Evolutionary conservation across 345 rosid species (phyloP), one percentile per base, ranked within the genome.

Genomic region (Gossypium rotundifolium): DNA sequence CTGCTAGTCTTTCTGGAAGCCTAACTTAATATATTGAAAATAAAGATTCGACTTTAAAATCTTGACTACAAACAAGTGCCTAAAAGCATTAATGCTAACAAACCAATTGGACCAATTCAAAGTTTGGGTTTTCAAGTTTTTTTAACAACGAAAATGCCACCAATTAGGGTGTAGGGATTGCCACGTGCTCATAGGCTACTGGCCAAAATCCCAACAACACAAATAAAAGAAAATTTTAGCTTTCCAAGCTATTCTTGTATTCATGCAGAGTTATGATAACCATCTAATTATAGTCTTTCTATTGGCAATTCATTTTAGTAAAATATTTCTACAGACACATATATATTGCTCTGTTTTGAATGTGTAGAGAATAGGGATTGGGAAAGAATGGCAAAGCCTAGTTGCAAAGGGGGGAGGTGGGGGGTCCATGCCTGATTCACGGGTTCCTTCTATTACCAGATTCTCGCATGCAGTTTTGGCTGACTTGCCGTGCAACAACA

Each of bases 381-480:
- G n/a, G 70, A 69, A 23, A 49, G 45, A 71, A 45, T 64, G 23
- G 69, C n/a, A 20, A 66, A 49, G 52, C 17, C 73, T 16, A 52
- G 57, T 45, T 9, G 49, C 18, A 52, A 2, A 53, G 57, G 9
- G 13, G 57, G 18, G 48, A 10, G 11, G 48, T 27, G 29, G 48
- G 25, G 86, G 86, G 85, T 81, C 85, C 84, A 61, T 74, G 33
- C 55, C 44, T 62, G 40, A 70, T 76, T 87, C 90, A 87, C 88
- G 88, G 90, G 90, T 80, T 81, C 75, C 76, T 72, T 27, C 87
- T 86, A 80, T 83, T 84, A 60, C 85, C 75, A 81, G 86, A 84
- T 84, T 86, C 89, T 83, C 83, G 73, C 72, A 65, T 80, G 69
- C 79, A 69, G 53, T 71, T 74, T 78, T 70, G 77, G 70, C 38